Evolutionary conservation across 2,329 filamentous ascomycete genomes (phyloP).

Genomic region (Aspergillus hortae): DNA sequence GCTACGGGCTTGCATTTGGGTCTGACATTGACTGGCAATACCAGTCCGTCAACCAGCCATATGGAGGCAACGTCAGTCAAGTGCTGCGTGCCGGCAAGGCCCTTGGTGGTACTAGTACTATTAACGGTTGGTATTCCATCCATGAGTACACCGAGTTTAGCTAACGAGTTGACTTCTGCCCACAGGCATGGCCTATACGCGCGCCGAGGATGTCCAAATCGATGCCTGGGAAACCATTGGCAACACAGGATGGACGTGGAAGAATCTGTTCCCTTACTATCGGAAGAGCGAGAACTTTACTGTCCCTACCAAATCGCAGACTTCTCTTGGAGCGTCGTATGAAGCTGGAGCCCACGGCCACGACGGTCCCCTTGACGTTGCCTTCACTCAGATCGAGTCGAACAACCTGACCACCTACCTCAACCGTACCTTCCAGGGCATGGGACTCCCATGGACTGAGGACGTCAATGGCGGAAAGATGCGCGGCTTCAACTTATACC

Average conservation of each 20-base stretch:
- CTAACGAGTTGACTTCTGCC: neutral
- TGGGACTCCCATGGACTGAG: constrained; percentile 38
- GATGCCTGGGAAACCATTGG: constrained; percentile 35
- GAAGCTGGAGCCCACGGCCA: constrained; percentile 25
- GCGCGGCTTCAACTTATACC: constrained; percentile 43
- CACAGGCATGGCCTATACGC: constrained; percentile 38
- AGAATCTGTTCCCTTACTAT: constrained; percentile 28
- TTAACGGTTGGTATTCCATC: constrained; percentile 34
- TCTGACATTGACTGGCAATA: constrained; percentile 44
- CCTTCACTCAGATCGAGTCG: constrained; percentile 21
- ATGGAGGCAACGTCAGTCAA: constrained; percentile 31
- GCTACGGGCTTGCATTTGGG: constrained; percentile 28
- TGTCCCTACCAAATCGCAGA: constrained; percentile 20
- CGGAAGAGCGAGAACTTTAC: constrained; percentile 28
- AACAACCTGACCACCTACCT: constrained; percentile 27
- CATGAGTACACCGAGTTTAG: neutral
- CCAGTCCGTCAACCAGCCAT: constrained; percentile 38
- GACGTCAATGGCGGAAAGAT: constrained; percentile 46
- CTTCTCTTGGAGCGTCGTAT: constrained; percentile 24
- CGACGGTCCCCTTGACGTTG: constrained; percentile 28
- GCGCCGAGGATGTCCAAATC: constrained; percentile 36
- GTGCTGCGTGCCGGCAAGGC: constrained; percentile 42
- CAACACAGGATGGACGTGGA: constrained; percentile 33
- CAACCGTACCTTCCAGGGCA: constrained; percentile 35
- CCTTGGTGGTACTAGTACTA: constrained; percentile 42